phyloP scores from a whole-genome alignment of 805 yeast species.

The Danielia oregonensis region DNA sequence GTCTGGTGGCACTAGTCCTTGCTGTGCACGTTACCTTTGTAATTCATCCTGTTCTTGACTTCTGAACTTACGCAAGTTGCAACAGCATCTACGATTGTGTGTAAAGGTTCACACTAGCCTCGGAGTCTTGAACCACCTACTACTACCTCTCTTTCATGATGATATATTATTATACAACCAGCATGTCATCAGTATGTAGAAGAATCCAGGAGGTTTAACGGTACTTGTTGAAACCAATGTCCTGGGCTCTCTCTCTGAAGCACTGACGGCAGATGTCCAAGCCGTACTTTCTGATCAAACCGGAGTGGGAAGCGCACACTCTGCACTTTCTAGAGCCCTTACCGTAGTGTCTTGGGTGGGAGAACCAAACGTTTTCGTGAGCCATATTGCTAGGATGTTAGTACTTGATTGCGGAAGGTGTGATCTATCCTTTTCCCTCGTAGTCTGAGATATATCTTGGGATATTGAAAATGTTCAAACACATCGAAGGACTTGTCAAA shows the following conservation, averaged over 20 bases:
- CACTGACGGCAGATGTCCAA: constrained; percentile 99
- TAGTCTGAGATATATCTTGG: too few relatives aligned
- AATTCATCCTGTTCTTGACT: too few relatives aligned
- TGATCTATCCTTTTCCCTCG: neutral
- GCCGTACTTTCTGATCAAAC: constrained; percentile 99
- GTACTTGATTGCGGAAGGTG: constrained; percentile 18
- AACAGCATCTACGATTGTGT: too few relatives aligned
- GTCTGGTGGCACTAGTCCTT: too few relatives aligned
- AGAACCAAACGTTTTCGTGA: constrained; percentile 99
- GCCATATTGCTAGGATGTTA: constrained; percentile 73
- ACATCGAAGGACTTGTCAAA: neutral
- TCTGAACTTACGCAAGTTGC: too few relatives aligned
- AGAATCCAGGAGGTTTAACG: constrained; percentile 54
- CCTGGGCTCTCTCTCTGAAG: constrained; percentile 99
- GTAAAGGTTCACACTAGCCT: too few relatives aligned
- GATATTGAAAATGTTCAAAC: too few relatives aligned
- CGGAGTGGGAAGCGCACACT: constrained; percentile 97
- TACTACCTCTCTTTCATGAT: too few relatives aligned
- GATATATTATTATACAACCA: constrained; percentile 8
- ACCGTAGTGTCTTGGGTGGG: constrained; percentile 99
- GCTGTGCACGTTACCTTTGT: too few relatives aligned
- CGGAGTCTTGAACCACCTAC: too few relatives aligned
- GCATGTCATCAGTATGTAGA: constrained; percentile 1
- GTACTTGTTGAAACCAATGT: constrained; percentile 98
- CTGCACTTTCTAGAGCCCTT: constrained; percentile 99